Base-by-base conservation (phyloP, 495 filamentous ascomycete species). In the Neurospora terricola region DNA sequence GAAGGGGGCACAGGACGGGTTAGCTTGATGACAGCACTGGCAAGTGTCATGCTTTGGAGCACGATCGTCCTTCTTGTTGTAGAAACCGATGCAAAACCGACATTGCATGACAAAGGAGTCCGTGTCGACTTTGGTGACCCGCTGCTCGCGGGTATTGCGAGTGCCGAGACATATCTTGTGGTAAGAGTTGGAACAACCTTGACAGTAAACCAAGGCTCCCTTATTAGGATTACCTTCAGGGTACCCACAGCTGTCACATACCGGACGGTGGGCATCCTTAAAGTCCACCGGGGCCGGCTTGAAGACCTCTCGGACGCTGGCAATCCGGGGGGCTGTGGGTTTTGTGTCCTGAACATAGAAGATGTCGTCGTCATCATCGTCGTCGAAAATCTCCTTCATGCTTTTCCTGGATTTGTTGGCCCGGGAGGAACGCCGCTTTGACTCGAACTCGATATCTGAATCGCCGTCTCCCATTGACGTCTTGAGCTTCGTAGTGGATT, bases 81-180 rank as follows among this genome's bases (percentile, higher is more conserved):
- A 81, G 21, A 83, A 77, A 30, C 91, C 89, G 59, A 98, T 83
- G 77, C 96, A 99, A 54, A 90, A 91, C 72, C 89, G 90, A 80
- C 96, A 99, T 79, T 99, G 96, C 42, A 98, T 83, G 45, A 98
- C 90, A 76, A 96, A 98, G 18, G 91, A 83, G 16, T 90, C 89
- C 5, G 89, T 83, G 5, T 83, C 88, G 69, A 98, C 84, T 80
- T 97, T 98, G n/a, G 96, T 98, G 34, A 96, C 93, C n/a, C 95
- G 84, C 81, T 98, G 96, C 6, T 97, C 93, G 59, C 96, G 87
- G 12, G 75, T 80, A 38, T 83, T 87, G 21, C 95, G 89, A n/a
- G 83, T 80, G 23, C 94, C 93, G 16, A 99, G 84, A 78, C 96
- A 99, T 39, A 75, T 77, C 76, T 92, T 91, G 77, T 99, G 96